Percentiles rank a stretch among this genome's conserved stretches.
Evolutionary conservation across 352 stramenopile genomes (phyloP).

Genomic region (Globisporangium okanoganense): DNA sequence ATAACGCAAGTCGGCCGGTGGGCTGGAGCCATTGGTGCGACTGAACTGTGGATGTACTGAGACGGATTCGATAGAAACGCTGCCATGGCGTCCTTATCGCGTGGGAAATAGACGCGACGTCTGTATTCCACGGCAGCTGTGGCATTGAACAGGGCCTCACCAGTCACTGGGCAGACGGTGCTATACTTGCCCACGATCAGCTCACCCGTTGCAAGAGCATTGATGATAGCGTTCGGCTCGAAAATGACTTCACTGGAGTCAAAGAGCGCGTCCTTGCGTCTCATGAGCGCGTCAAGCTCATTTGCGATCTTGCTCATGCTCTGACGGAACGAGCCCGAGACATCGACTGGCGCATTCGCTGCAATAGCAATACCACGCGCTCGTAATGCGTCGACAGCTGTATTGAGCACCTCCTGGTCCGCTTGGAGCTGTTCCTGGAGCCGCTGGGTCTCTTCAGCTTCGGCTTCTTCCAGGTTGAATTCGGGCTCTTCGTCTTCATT

Average conservation of each 20-base stretch:
- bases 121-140: conserved; percentile 32
- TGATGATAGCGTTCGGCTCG: conserved; percentile 6
- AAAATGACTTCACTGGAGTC: conserved; percentile 35
- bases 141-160: conserved; percentile 3
- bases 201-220: conserved; percentile 36
- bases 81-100: conserved; percentile 15
- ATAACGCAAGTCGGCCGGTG: conserved; percentile 15
- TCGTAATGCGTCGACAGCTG: conserved; percentile 31
- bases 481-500: conserved; percentile 19
- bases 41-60: neutral
- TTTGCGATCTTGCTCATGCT: conserved; percentile 25
- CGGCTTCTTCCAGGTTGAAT: conserved; percentile 28
- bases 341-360: conserved; percentile 15
- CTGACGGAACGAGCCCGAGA: conserved; percentile 29
- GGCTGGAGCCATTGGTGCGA: neutral
- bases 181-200: conserved; percentile 51
- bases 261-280: conserved; percentile 38
- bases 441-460: conserved; percentile 39
- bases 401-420: conserved; percentile 34
- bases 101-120: conserved; percentile 60
- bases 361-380: conserved; percentile 32
- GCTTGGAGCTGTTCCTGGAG: conserved; percentile 39
- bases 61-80: conserved; percentile 21
- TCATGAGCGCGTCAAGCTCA: conserved; percentile 29
- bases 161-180: conserved; percentile 35